Conservation (phyloP, 2,329 filamentous ascomycete species). For the Alternaria viburni region DNA sequence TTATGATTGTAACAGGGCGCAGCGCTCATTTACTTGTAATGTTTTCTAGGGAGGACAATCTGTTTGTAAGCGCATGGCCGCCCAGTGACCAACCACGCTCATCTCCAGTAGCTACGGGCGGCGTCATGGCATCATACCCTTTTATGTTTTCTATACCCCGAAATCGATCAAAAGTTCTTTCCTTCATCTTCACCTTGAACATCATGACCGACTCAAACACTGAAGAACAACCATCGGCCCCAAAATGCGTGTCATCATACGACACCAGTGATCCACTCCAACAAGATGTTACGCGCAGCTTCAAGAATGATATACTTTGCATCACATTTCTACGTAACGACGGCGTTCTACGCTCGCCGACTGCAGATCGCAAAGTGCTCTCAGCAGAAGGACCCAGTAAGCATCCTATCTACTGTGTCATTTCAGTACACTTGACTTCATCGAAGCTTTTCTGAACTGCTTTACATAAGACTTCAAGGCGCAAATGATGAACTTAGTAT, state of each 20-base stretch:
- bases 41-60: background rate
- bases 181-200: background rate
- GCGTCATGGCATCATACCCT: background rate
- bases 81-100: background rate
- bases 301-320: slow-evolving; percentile 9
- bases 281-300: slow-evolving; percentile 1
- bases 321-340: slow-evolving; percentile 7
- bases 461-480: background rate
- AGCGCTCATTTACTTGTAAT: slow-evolving; percentile 7
- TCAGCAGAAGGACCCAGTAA: slow-evolving; percentile 4
- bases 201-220: background rate
- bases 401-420: background rate
- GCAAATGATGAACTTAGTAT: background rate
- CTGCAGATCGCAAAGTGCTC: slow-evolving; percentile 10
- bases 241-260: background rate
- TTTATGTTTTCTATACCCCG: background rate
- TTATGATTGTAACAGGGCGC: background rate
- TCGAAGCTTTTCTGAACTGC: background rate
- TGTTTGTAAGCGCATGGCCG: background rate
- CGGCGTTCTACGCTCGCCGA: slow-evolving; percentile 11
- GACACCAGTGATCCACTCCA: slow-evolving; percentile 8
- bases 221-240: background rate
- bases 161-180: background rate
- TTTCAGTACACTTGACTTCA: background rate
- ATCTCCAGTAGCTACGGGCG: background rate